Conservation (phyloP, 2,329 filamentous ascomycete genomes). For the Epichloe scottii region DNA sequence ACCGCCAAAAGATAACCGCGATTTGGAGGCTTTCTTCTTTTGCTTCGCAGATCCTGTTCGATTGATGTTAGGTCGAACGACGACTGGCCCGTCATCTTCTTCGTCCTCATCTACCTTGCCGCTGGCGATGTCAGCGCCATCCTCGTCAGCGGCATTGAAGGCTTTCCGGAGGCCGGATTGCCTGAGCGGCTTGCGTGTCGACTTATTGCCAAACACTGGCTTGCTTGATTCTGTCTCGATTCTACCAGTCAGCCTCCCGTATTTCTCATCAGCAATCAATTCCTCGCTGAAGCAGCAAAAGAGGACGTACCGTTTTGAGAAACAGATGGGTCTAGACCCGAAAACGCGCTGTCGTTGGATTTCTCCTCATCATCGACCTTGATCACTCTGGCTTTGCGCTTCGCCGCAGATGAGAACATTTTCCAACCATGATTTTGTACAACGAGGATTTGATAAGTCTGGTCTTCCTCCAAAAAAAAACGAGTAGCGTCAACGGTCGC, state of each 20-base stretch:
- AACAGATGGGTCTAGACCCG: conserved; percentile 13
- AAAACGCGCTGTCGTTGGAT: conserved; percentile 6
- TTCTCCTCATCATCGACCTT: conserved; percentile 57
- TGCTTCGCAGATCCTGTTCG: conserved; percentile 39
- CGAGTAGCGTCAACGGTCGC: neutral
- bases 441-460: neutral
- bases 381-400: conserved; percentile 66
- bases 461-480: too few relatives aligned
- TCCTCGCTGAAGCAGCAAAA: conserved; percentile 9
- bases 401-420: conserved; percentile 44
- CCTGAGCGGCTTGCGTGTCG: conserved; percentile 39
- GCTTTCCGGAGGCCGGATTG: conserved; percentile 47
- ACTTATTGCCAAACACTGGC: conserved; percentile 29
- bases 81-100: conserved; percentile 33
- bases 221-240: conserved; percentile 20
- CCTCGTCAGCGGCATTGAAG: conserved; percentile 33
- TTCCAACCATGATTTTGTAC: conserved; percentile 9
- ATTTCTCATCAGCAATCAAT: conserved; percentile 19
- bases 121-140: conserved; percentile 11
- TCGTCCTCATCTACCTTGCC: conserved; percentile 23
- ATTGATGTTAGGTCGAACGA: conserved; percentile 34
- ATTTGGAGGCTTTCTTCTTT: conserved; percentile 50
- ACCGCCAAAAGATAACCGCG: conserved; percentile 64
- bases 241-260: conserved; percentile 20
- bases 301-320: conserved; percentile 25